Conservation (phyloP, 345 rosid species). For the Viola odorata region DNA sequence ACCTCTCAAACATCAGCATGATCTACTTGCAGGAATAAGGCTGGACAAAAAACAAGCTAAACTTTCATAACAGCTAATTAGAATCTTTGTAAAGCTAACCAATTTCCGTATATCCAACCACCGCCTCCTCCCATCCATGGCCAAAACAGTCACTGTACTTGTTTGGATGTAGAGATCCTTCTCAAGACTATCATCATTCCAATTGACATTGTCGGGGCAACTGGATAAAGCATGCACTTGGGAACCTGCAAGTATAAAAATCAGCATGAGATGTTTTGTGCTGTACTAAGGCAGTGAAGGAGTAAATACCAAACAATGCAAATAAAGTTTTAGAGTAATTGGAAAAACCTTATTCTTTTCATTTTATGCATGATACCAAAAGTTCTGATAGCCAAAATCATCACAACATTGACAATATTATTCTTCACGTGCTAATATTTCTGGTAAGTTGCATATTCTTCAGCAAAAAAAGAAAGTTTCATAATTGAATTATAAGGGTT, state of each 20-base stretch:
- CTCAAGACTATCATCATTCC: slow-evolving; percentile 90
- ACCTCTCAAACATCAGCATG: slow-evolving; percentile 1
- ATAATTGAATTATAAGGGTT: not conserved
- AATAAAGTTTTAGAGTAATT: not conserved
- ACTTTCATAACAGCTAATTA: not conserved
- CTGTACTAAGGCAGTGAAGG: too few relatives aligned
- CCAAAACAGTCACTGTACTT: slow-evolving; percentile 82
- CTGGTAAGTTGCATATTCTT: not conserved
- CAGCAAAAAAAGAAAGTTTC: too few relatives aligned
- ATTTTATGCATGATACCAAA: slow-evolving; percentile 6
- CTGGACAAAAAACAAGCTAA: not conserved
- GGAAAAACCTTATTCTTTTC: not conserved
- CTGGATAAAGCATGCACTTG: slow-evolving; percentile 34
- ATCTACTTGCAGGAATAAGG: not conserved
- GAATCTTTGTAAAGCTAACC: slow-evolving; percentile 45
- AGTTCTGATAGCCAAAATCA: not conserved
- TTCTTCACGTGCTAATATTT: not conserved
- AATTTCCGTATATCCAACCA: slow-evolving; percentile 87
- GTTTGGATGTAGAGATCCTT: slow-evolving; percentile 82
- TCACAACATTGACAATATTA: not conserved
- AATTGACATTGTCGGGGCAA: slow-evolving; percentile 55
- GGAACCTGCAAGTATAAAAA: slow-evolving; percentile 47
- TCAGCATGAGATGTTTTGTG: not conserved
- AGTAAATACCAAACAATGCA: not conserved
- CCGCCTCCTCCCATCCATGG: slow-evolving; percentile 98